Evolutionary conservation across 768 basidiomycete genomes (phyloP), one percentile per base, ranked within the genome.

Genomic region (Serendipita sp.): DNA sequence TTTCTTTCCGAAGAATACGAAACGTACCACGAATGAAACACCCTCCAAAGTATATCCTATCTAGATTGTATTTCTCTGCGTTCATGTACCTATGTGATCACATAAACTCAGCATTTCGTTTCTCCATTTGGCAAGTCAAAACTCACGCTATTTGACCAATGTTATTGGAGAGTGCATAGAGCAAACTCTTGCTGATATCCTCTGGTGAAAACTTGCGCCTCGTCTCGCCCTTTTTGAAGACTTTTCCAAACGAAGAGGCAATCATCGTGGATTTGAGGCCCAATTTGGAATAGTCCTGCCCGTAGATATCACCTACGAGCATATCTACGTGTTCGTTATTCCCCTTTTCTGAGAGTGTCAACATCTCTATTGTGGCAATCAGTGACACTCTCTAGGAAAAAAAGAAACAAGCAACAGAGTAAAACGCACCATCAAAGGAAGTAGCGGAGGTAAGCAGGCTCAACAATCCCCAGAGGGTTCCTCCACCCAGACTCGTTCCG

Each of bases 61-160:
- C 91, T 66, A 99, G 74, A 69, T 89, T 86, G 73, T 98, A 96
- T 77, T 98, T 98, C 73, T 98, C 96, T 64, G 96, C 96, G 73
- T 99, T 98, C 96, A 99, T 98, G 74, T 93, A 97, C 53, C 91
- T 95, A 72, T 36, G n/a, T 31, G n/a, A 15, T 36, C 11, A 63
- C 63, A 63, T 45, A 62, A 44, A 63, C 34, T 50, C 18, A 33
- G 62, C 36, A 2, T 10, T 23, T 29, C 34, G 5, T 37, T 2
- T 33, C n/a, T 31, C 31, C 15, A 63, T 13, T 40, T 13, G 6
- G 52, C 31, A 34, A 45, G 44, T 50, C 11, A 44, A 8, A 64
- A 87, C 93, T 73, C 74, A 99, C 95, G 96, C 96, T 76, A 99
- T 97, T 75, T 99, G 96, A 15, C 96, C 96, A 69, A 99, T 99